A percentile compares a stretch with the other conserved stretches of the same genome.
These are phyloP conservation scores for Backusella tarrabulga DNA, from an alignment of 192 early-diverging fungal species.

Conservation along the genomic window DNA sequence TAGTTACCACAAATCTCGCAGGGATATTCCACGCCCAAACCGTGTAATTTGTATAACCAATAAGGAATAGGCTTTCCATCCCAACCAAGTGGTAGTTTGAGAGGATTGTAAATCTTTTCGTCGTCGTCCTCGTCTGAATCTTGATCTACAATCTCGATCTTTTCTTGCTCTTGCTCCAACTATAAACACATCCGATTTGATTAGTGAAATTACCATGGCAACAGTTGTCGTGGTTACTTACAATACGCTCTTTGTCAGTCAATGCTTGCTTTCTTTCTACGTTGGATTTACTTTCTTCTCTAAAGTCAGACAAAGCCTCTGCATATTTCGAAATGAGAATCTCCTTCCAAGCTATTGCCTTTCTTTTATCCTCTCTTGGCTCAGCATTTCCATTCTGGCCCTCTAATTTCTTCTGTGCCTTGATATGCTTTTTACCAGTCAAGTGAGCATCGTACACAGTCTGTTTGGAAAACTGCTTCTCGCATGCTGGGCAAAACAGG, in stretches of 20 bases:
- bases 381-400: constrained; percentile 24
- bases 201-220: no score
- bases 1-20: constrained; percentile 98
- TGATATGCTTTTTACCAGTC: constrained; percentile 89
- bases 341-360: constrained; percentile 66
- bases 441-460: constrained; percentile 85
- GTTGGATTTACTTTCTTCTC: constrained; percentile 82
- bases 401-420: constrained; percentile 57
- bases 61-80: constrained; percentile 99
- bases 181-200: constrained; percentile 13
- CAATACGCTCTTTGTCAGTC: constrained; percentile 79
- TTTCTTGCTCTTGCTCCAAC: constrained; percentile 71
- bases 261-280: constrained; percentile 91
- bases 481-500: constrained; percentile 74
- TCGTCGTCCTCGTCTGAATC: constrained; percentile 71
- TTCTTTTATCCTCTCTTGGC: constrained; percentile 50
- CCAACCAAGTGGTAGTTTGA: constrained; percentile 95
- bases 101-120: constrained; percentile 94
- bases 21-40: constrained; percentile 88
- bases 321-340: constrained; percentile 57
- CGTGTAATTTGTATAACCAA: constrained; percentile 98
- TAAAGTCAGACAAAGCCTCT: constrained; percentile 48
- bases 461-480: constrained; percentile 81
- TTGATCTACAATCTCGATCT: constrained; percentile 59
- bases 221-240: constrained; percentile 31